Percentiles rank a stretch among this genome's conserved stretches.
phyloP scores from a whole-genome alignment of 768 basidiomycete genomes.

The Trametes elegans region DNA sequence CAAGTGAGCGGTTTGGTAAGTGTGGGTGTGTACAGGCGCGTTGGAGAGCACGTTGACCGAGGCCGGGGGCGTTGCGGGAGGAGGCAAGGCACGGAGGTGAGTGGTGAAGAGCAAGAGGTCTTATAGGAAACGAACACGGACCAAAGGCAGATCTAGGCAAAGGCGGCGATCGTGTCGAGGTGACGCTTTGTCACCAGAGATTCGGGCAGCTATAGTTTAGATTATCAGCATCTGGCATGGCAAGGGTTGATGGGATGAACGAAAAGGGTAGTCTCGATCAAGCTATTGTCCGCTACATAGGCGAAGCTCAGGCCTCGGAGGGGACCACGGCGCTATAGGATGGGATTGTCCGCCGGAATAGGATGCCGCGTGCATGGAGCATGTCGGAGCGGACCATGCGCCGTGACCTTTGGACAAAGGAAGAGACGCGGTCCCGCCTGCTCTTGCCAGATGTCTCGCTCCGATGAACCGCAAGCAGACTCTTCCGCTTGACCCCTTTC shows the following conservation, averaged over 20 bases:
- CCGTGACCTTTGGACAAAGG: conserved; percentile 6
- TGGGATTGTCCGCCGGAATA: conserved; percentile 15
- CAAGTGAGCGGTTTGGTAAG: neutral
- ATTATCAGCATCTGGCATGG: conserved; percentile 4
- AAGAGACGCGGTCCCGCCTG: no score
- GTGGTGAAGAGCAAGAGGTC: neutral
- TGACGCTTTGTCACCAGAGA: conserved; percentile 14
- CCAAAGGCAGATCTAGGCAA: conserved; percentile 22
- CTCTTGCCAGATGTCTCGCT: no score
- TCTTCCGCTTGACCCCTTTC: no score
- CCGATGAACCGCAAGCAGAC: no score
- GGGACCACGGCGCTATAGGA: neutral
- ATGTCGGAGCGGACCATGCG: neutral
- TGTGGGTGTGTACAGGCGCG: neutral
- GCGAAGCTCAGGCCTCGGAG: conserved; percentile 6
- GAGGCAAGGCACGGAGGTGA: conserved; percentile 14
- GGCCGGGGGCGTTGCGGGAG: conserved; percentile 6
- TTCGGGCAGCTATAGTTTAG: conserved; percentile 16
- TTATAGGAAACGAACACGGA: conserved; percentile 21
- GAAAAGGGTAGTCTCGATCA: conserved; percentile 7
- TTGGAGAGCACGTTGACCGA: conserved; percentile 2
- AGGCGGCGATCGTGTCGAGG: conserved; percentile 13
- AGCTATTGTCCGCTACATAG: conserved; percentile 16
- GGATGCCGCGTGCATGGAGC: neutral
- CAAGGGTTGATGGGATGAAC: conserved; percentile 8